Conservation (phyloP, 129 eudicot species). For the Mikania micrantha region DNA sequence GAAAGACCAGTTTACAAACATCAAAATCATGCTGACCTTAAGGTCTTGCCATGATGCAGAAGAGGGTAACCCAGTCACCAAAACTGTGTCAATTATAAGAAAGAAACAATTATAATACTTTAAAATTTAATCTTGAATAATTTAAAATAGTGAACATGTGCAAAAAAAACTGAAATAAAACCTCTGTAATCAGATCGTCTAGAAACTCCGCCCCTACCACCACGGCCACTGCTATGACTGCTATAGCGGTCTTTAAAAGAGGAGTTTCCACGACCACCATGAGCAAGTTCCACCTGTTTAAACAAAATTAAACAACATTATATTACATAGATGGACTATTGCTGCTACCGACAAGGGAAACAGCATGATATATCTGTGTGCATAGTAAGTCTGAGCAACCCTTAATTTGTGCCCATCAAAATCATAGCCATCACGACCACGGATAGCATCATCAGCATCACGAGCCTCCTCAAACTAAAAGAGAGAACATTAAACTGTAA, state of each 20-base stretch:
- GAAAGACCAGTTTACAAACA: neutral
- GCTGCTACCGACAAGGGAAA: neutral
- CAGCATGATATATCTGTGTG: constrained; percentile 4
- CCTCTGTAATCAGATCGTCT: constrained; percentile 86
- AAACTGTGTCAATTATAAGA: constrained; percentile 33
- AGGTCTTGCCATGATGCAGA: constrained; percentile 97
- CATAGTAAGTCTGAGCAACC: constrained; percentile 41
- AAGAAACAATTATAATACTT: neutral
- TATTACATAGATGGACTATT: neutral
- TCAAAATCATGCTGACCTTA: constrained; percentile 38
- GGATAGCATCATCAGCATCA: constrained; percentile 89
- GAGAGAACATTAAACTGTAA: neutral
- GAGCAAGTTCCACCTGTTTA: constrained; percentile 77
- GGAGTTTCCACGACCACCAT: constrained; percentile 79
- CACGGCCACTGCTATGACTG: constrained; percentile 44
- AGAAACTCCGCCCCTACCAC: constrained; percentile 61
- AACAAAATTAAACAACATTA: constrained; percentile 9
- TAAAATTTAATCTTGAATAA: neutral
- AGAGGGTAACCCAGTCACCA: constrained; percentile 70
- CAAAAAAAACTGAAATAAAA: constrained; percentile 4
- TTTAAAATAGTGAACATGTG: neutral
- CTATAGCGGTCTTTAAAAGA: constrained; percentile 59
- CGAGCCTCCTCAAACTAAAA: constrained; percentile 79
- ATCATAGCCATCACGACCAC: constrained; percentile 90
- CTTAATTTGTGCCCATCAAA: constrained; percentile 77